Conservation (phyloP, 257 asterid species). For the Scutellaria minor region DNA sequence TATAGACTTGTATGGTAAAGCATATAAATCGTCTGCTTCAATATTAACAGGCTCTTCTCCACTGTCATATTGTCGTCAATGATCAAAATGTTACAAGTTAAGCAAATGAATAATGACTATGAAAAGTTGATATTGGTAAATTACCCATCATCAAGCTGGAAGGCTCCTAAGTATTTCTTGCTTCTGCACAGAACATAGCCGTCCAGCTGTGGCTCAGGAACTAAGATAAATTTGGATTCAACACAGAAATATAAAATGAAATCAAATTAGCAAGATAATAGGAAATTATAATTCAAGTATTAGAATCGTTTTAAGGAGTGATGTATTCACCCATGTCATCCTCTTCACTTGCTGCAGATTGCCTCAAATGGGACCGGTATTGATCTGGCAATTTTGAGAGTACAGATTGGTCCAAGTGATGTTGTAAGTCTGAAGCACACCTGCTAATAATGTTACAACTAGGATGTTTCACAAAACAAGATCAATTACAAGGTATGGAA, state of each 20-base stretch:
- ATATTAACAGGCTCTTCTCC: constrained; percentile 77
- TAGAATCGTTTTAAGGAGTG: constrained; percentile 18
- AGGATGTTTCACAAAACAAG: constrained; percentile 12
- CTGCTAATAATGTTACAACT: constrained; percentile 46
- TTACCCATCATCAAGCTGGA: constrained; percentile 87
- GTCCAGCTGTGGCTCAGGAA: constrained; percentile 80
- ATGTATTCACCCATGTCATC: constrained; percentile 88
- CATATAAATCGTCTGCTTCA: constrained; percentile 84
- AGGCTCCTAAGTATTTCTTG: constrained; percentile 76
- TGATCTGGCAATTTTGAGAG: constrained; percentile 81
- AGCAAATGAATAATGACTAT: background rate
- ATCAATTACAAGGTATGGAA: background rate
- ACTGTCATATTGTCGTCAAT: constrained; percentile 42
- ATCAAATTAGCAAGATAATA: background rate
- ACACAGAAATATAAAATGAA: background rate
- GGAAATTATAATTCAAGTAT: background rate
- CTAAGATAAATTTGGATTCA: constrained; percentile 38
- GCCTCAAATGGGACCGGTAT: constrained; percentile 76
- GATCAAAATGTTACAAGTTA: constrained; percentile 31
- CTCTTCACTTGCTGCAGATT: constrained; percentile 83
- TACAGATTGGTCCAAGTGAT: constrained; percentile 74
- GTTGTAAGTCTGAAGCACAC: constrained; percentile 61
- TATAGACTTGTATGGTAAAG: constrained; percentile 77
- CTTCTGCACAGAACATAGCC: constrained; percentile 78
- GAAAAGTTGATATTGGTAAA: background rate